Evolutionary conservation across 208 protist genomes (phyloP).

Genomic region (Trypanosomatidae sp.): DNA sequence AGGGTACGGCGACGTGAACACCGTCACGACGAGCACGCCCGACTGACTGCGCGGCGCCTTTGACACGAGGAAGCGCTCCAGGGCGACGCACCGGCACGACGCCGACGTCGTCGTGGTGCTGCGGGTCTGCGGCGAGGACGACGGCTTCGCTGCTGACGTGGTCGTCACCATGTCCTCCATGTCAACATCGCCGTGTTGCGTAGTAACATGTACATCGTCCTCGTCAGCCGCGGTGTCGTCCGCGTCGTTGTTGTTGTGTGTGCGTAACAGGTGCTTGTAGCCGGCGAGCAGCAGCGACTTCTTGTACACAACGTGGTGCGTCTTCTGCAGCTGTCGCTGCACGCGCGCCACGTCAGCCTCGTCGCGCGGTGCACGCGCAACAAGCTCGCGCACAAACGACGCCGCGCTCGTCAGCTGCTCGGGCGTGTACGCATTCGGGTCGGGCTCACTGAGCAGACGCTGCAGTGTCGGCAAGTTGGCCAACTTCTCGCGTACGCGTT

Average conservation of each 20-base stretch:
- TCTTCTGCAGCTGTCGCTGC: conserved; percentile 49
- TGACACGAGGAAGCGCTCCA: conserved; percentile 60
- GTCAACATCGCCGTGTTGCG: neutral
- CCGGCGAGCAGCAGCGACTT: conserved; percentile 69
- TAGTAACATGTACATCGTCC: neutral
- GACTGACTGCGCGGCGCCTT: conserved; percentile 83
- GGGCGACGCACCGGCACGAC: conserved; percentile 5
- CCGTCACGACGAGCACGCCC: conserved; percentile 86
- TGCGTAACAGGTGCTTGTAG: conserved; percentile 43
- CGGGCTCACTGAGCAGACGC: conserved; percentile 37
- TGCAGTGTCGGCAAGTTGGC: conserved; percentile 59
- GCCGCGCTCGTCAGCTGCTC: conserved; percentile 26
- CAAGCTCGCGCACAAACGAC: conserved; percentile 33
- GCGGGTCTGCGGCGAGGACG: neutral
- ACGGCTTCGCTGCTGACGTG: neutral
- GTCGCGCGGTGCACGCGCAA: conserved; percentile 9
- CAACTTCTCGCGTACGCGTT: conserved; percentile 36
- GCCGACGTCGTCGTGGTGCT: neutral
- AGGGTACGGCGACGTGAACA: conserved; percentile 85
- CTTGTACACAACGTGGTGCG: conserved; percentile 39
- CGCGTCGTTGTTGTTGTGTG: neutral
- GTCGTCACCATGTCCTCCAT: conserved; percentile 15
- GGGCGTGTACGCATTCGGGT: conserved; percentile 49
- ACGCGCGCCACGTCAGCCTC: conserved; percentile 21
- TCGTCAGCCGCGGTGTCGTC: neutral